phyloP scores from a whole-genome alignment of 352 stramenopile genomes.

The Globisporangium emineosum region DNA sequence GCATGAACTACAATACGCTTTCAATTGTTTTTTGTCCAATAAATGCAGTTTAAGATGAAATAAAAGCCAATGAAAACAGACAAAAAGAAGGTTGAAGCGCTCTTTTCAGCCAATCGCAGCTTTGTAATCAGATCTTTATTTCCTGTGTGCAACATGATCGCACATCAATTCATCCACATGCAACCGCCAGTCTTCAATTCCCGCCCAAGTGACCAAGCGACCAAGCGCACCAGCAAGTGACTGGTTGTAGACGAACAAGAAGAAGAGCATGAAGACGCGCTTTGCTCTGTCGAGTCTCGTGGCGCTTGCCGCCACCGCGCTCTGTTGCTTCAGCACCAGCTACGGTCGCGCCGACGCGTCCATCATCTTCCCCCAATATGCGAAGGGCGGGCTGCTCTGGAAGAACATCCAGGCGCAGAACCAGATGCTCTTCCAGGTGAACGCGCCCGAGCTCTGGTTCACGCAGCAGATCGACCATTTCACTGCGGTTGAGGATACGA shows the following conservation, averaged over 20 bases:
- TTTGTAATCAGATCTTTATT: slow-evolving; percentile 1
- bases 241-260: background rate
- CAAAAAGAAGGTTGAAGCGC: background rate
- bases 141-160: background rate
- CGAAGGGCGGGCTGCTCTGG: slow-evolving; percentile 50
- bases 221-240: background rate
- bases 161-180: slow-evolving; percentile 1
- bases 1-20: background rate
- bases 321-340: background rate
- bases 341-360: background rate
- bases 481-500: background rate
- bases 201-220: background rate
- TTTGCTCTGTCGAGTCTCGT: background rate
- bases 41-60: too few relatives aligned
- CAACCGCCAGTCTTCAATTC: slow-evolving; percentile 2
- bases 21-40: background rate
- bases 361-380: slow-evolving; percentile 34
- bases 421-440: slow-evolving; percentile 36
- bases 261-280: background rate
- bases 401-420: slow-evolving; percentile 48
- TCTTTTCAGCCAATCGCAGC: slow-evolving; percentile 1
- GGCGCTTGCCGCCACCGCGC: background rate
- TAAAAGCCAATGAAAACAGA: background rate
- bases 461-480: slow-evolving; percentile 72
- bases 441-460: slow-evolving; percentile 58